Evolutionary conservation across 495 filamentous ascomycete genomes (phyloP).

Genomic region (Bacidia rubella): DNA sequence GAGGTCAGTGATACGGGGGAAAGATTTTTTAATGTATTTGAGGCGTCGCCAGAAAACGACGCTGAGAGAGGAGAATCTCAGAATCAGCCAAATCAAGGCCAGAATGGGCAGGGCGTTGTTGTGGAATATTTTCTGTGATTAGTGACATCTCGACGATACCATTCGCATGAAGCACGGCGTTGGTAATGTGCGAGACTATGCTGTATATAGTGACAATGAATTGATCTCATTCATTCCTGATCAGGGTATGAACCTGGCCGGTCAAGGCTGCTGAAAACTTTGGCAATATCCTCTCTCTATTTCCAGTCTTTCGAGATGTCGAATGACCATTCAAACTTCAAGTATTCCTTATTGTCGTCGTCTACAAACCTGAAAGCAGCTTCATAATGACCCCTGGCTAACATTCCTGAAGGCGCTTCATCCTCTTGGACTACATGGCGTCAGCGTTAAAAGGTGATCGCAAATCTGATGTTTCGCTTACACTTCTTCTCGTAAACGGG

Average conservation of each 20-base stretch:
- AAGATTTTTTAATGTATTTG: conserved; percentile 92
- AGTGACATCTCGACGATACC: not conserved
- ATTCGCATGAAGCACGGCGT: conserved; percentile 4
- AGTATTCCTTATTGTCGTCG: conserved; percentile 74
- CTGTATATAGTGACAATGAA: not conserved
- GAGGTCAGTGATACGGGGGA: conserved; percentile 89
- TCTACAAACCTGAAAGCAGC: conserved; percentile 80
- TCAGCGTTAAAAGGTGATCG: not conserved
- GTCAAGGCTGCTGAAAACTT: not conserved
- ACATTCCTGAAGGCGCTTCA: conserved; percentile 79
- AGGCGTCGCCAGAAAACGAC: conserved; percentile 92
- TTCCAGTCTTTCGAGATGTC: conserved; percentile 94
- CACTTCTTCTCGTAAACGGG: conserved; percentile 80
- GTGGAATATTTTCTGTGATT: conserved; percentile 59
- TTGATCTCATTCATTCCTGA: not conserved
- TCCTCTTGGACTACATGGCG: conserved; percentile 58
- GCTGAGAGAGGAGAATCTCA: conserved; percentile 67
- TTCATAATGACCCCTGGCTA: conserved; percentile 74
- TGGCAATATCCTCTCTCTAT: conserved; percentile 16
- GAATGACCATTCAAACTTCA: conserved; percentile 87
- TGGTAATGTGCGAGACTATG: not conserved
- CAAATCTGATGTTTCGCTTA: conserved; percentile 34
- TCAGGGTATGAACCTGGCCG: not conserved
- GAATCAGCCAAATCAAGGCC: conserved; percentile 40
- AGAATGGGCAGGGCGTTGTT: conserved; percentile 46